Evolutionary conservation across 495 filamentous ascomycete species (phyloP).

Genomic region (Staphylotrichum longicolle): DNA sequence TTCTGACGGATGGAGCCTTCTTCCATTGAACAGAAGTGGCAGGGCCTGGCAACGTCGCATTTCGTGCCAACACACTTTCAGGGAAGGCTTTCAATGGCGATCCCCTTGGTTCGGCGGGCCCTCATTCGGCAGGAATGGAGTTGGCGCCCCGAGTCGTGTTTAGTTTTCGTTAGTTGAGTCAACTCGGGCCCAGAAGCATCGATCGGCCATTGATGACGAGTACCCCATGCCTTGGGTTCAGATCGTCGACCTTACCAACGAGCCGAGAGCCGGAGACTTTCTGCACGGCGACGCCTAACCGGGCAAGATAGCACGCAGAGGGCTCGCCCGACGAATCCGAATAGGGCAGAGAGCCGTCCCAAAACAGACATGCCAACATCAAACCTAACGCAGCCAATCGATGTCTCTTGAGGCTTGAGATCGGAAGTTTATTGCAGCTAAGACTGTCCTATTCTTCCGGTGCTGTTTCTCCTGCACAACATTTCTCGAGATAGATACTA

Average conservation of each 20-base stretch:
- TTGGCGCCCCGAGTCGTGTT: neutral
- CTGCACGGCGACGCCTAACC: neutral
- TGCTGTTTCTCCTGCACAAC: constrained; percentile 12
- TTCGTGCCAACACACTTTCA: neutral
- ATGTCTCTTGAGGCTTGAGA: no score
- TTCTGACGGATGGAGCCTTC: no score
- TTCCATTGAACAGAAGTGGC: neutral
- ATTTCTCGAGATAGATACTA: constrained; percentile 9
- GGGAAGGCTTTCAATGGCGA: neutral
- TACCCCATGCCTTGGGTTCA: neutral
- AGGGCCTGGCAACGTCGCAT: neutral
- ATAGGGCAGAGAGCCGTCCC: neutral
- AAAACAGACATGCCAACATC: neutral
- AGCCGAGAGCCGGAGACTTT: no score
- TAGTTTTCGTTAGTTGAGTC: constrained; percentile 12
- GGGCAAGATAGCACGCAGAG: neutral
- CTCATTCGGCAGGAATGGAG: neutral
- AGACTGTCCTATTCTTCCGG: neutral
- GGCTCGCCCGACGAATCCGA: neutral
- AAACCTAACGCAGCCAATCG: neutral
- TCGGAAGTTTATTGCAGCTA: neutral
- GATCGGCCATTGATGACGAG: constrained; percentile 7
- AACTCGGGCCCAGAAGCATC: neutral
- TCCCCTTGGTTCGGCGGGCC: neutral
- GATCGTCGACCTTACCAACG: neutral